phyloP scores from a whole-genome alignment of 208 protist species.

The Blastocrithidia nonstop region DNA sequence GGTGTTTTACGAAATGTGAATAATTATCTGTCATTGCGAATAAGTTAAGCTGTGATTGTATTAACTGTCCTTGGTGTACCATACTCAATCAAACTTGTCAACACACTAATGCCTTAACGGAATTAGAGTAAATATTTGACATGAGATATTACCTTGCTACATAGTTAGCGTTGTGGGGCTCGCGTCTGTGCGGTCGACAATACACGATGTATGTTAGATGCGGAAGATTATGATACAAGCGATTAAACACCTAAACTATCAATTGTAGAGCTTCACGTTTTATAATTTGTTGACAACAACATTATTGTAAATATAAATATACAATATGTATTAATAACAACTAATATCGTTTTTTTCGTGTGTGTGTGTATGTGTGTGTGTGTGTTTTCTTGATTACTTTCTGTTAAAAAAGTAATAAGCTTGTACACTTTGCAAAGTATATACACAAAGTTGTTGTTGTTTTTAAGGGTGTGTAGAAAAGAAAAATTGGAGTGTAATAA shows the following conservation, averaged over 20 bases:
- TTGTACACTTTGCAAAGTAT: neutral
- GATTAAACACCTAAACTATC: slow-evolving; percentile 24
- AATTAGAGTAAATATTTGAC: slow-evolving; percentile 29
- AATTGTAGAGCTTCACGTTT: slow-evolving; percentile 48
- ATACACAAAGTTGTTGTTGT: neutral
- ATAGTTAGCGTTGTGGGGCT: slow-evolving; percentile 52
- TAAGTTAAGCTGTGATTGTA: slow-evolving; percentile 12
- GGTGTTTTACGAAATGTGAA: slow-evolving; percentile 18
- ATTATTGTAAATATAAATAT: neutral
- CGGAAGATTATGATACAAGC: slow-evolving; percentile 21
- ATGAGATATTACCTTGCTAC: slow-evolving; percentile 23
- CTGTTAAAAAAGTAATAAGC: neutral
- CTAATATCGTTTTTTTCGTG: too few relatives aligned
- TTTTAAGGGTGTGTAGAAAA: neutral
- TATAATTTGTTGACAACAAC: slow-evolving; percentile 27
- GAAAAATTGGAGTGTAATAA: slow-evolving; percentile 1
- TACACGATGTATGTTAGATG: slow-evolving; percentile 56
- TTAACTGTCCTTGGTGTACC: slow-evolving; percentile 55
- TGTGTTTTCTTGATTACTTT: neutral
- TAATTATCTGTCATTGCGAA: slow-evolving; percentile 9
- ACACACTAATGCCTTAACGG: slow-evolving; percentile 26
- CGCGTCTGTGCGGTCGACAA: slow-evolving; percentile 47
- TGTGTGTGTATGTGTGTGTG: slow-evolving; percentile 1
- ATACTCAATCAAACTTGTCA: slow-evolving; percentile 58
- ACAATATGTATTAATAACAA: neutral